These are phyloP conservation scores for Daldinia childiae DNA, from an alignment of 495 filamentous ascomycete species.

Conservation along the genomic window DNA sequence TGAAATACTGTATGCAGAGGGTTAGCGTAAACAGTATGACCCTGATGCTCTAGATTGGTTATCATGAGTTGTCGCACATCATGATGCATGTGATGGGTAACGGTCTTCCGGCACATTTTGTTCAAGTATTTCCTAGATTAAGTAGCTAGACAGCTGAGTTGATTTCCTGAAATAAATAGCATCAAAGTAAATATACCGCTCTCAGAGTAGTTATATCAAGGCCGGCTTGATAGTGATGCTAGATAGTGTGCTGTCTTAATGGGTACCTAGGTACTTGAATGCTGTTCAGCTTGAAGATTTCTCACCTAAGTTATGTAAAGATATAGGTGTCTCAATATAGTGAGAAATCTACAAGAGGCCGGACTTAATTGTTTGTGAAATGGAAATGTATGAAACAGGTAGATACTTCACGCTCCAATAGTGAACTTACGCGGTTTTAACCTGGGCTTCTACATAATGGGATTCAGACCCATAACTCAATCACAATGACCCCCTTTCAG, in stretches of 20 bases:
- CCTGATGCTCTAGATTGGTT: background rate
- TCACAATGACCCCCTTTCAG: background rate
- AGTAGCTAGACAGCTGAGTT: too few relatives aligned
- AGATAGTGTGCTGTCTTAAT: background rate
- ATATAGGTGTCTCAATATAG: background rate
- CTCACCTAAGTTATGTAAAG: background rate
- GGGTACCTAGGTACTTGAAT: too few relatives aligned
- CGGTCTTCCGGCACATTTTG: slow-evolving; percentile 33
- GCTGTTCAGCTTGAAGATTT: background rate
- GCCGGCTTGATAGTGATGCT: background rate
- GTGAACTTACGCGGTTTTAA: background rate
- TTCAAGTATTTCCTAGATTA: background rate
- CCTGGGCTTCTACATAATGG: background rate
- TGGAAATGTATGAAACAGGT: background rate
- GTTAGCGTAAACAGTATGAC: slow-evolving; percentile 29
- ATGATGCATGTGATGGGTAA: slow-evolving; percentile 45
- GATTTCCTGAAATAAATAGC: background rate
- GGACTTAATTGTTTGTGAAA: background rate
- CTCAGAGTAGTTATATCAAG: background rate
- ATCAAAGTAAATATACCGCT: background rate
- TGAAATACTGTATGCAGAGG: slow-evolving; percentile 30
- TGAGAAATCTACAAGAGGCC: background rate
- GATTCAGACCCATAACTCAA: background rate
- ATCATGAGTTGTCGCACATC: slow-evolving; percentile 41
- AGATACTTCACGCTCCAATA: background rate